A percentile compares a stretch with the other conserved stretches of the same genome.
These are phyloP conservation scores for Brasilioporus rufonigricans DNA, from an alignment of 768 basidiomycete genomes.

Conservation along the genomic window DNA sequence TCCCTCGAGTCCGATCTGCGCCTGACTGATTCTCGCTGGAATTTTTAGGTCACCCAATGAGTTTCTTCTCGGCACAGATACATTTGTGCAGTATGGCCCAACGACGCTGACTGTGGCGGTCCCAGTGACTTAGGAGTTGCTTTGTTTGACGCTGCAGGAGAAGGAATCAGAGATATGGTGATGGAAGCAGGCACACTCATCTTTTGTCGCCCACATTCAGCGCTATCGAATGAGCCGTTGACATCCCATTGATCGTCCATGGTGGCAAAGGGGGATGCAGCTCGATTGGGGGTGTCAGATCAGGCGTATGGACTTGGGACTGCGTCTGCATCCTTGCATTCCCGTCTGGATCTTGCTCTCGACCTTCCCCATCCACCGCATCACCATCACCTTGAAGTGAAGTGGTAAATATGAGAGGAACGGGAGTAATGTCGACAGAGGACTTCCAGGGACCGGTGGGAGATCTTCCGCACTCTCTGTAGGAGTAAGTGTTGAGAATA, in stretches of 20 bases:
- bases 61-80: conserved; percentile 48
- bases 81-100: conserved; percentile 44
- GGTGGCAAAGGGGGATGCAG: conserved; percentile 55
- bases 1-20: conserved; percentile 75
- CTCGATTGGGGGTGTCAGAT: conserved; percentile 51
- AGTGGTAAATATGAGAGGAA: conserved; percentile 3
- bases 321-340: conserved; percentile 12
- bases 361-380: not conserved
- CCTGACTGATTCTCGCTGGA: conserved; percentile 70
- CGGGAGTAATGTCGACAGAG: conserved; percentile 28
- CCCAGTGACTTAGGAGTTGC: conserved; percentile 23
- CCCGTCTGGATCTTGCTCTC: conserved; percentile 6
- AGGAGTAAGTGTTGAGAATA: conserved; percentile 29
- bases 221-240: conserved; percentile 16
- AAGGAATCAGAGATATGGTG: conserved; percentile 15
- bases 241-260: conserved; percentile 19
- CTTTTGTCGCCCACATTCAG: conserved; percentile 18
- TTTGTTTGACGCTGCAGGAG: conserved; percentile 17
- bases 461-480: conserved; percentile 31
- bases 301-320: conserved; percentile 1
- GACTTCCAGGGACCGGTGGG: conserved; percentile 42
- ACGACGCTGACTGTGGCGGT: conserved; percentile 45
- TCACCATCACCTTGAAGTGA: conserved; percentile 4
- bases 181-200: conserved; percentile 25
- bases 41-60: conserved; percentile 75